Percentiles rank a stretch among this genome's conserved stretches.
Conservation (phyloP, 495 filamentous ascomycete species). For the Friedmanniomyces endolithicus region DNA sequence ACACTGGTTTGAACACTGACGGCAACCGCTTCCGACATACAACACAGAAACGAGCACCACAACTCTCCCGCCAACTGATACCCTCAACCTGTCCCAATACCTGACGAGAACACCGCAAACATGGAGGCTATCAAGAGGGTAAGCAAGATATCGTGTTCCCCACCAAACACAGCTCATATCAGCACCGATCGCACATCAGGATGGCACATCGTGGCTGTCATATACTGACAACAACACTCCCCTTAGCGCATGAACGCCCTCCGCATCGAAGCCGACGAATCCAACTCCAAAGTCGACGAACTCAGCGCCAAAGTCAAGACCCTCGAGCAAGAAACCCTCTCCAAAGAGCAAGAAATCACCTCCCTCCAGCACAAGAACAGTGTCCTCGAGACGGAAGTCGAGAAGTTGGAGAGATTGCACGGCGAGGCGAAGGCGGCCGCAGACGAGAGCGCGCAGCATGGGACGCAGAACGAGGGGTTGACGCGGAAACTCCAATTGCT, state of each 20-base stretch:
- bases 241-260: conserved; percentile 81
- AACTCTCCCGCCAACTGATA: background rate
- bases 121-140: conserved; percentile 79
- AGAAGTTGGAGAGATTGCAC: conserved; percentile 67
- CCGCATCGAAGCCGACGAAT: conserved; percentile 82
- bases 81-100: background rate
- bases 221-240: background rate
- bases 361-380: conserved; percentile 86
- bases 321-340: conserved; percentile 85
- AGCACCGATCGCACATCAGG: background rate
- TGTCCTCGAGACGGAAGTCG: conserved; percentile 76
- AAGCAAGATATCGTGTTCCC: conserved; percentile 22
- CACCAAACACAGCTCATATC: background rate
- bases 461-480: conserved; percentile 76
- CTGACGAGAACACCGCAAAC: conserved; percentile 6
- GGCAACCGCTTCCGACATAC: background rate
- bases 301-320: conserved; percentile 72
- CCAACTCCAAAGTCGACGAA: conserved; percentile 67
- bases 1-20: too few relatives aligned
- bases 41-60: background rate
- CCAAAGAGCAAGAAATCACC: conserved; percentile 95
- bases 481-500: conserved; percentile 86
- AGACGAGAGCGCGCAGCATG: conserved; percentile 58
- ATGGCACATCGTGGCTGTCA: too few relatives aligned
- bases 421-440: conserved; percentile 69